Conservation (phyloP, 345 rosid species). For the Eucalyptus sp. region DNA sequence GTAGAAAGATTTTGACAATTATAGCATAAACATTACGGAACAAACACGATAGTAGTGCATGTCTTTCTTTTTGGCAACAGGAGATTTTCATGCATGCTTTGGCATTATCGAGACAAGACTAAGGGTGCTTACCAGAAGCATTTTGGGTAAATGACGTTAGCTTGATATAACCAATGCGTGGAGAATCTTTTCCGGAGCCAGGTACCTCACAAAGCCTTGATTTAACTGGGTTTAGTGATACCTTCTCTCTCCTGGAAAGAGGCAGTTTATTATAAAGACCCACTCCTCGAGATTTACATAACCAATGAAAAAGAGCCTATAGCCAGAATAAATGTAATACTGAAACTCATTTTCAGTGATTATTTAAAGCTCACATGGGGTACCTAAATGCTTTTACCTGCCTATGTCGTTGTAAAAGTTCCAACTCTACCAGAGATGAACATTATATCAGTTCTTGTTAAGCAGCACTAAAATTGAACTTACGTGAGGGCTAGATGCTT, state of each 20-base stretch:
- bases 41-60: background rate
- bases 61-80: background rate
- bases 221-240: slow-evolving; percentile 83
- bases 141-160: slow-evolving; percentile 75
- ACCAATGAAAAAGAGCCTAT: background rate
- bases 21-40: background rate
- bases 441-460: background rate
- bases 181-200: slow-evolving; percentile 54
- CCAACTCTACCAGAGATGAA: background rate
- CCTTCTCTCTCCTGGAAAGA: slow-evolving; percentile 61
- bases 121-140: slow-evolving; percentile 56
- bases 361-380: background rate
- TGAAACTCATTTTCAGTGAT: background rate
- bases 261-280: background rate
- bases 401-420: background rate
- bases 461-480: background rate
- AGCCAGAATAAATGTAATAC: background rate
- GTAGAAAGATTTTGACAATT: background rate
- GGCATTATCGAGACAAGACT: background rate
- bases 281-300: background rate
- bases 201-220: slow-evolving; percentile 72
- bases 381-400: background rate
- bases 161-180: slow-evolving; percentile 85
- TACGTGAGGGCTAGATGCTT: slow-evolving; percentile 67
- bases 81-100: background rate